Conservation (phyloP, 2,329 filamentous ascomycete genomes). For the Fusarium austroafricanum region DNA sequence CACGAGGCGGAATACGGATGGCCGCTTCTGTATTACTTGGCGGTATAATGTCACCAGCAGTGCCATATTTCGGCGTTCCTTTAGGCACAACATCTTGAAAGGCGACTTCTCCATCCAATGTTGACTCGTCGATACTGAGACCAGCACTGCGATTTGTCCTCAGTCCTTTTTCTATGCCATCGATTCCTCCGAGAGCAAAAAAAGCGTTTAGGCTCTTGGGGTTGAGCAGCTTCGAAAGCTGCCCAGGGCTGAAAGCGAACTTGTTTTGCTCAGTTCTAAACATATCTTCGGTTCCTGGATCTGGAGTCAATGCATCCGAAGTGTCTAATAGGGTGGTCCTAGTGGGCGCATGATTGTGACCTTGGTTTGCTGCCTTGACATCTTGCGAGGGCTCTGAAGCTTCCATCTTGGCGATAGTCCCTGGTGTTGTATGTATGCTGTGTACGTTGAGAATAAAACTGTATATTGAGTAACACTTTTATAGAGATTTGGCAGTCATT, state of each 20-base stretch:
- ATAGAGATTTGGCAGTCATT: background rate
- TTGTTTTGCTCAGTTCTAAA: slow-evolving; percentile 80
- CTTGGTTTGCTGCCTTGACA: slow-evolving; percentile 22
- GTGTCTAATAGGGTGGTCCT: slow-evolving; percentile 40
- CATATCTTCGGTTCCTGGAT: slow-evolving; percentile 78
- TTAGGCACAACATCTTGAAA: slow-evolving; percentile 71
- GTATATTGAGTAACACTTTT: background rate
- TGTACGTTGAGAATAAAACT: background rate
- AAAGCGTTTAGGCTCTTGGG: slow-evolving; percentile 83
- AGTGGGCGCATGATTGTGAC: slow-evolving; percentile 12
- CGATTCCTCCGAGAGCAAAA: slow-evolving; percentile 77
- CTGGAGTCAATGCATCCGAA: slow-evolving; percentile 55
- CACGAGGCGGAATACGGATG: slow-evolving; percentile 43
- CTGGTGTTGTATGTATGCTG: slow-evolving; percentile 8
- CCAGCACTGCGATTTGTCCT: slow-evolving; percentile 73
- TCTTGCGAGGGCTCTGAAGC: slow-evolving; percentile 23
- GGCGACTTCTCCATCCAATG: slow-evolving; percentile 70
- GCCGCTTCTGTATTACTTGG: slow-evolving; percentile 42
- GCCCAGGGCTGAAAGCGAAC: slow-evolving; percentile 86
- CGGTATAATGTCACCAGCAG: slow-evolving; percentile 49
- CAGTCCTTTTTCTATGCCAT: slow-evolving; percentile 79
- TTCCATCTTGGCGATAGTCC: slow-evolving; percentile 35
- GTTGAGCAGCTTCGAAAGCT: slow-evolving; percentile 82
- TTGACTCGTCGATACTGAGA: slow-evolving; percentile 75
- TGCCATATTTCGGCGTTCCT: slow-evolving; percentile 52